phyloP scores from a whole-genome alignment of 2,329 filamentous ascomycete species.

The Claviceps capensis region DNA sequence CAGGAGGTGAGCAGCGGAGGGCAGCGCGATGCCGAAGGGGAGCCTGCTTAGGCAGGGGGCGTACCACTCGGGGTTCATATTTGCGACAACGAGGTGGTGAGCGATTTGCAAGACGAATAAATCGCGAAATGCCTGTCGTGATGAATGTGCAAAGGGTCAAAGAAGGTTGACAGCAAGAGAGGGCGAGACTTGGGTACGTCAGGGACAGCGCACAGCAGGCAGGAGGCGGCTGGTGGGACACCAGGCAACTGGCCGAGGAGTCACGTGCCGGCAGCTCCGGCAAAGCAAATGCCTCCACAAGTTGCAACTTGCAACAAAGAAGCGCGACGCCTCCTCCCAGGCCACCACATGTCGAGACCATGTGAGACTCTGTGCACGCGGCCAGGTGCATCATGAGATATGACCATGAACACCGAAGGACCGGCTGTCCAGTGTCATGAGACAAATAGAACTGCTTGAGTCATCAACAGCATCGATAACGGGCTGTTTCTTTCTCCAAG shows the following conservation, averaged over 20 bases:
- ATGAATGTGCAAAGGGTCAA: constrained; percentile 14
- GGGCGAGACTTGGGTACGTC: constrained; percentile 19
- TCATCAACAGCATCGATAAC: not conserved
- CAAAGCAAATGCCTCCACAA: too few relatives aligned
- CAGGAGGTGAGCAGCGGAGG: constrained; percentile 13
- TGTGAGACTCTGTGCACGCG: too few relatives aligned
- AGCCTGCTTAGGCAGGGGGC: constrained; percentile 26
- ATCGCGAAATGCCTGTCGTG: constrained; percentile 9
- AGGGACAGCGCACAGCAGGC: constrained; percentile 13
- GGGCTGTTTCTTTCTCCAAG: not conserved
- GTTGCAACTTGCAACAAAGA: not conserved
- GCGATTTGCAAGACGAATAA: not conserved
- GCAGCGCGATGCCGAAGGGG: constrained; percentile 12
- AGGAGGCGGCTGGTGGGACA: constrained; percentile 7
- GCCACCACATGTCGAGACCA: too few relatives aligned
- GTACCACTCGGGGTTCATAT: constrained; percentile 89
- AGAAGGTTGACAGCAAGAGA: constrained; percentile 10
- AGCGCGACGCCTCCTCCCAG: too few relatives aligned
- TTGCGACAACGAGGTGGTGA: constrained; percentile 26
- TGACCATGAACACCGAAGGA: too few relatives aligned
- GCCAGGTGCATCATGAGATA: too few relatives aligned
- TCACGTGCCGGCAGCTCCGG: constrained; percentile 13
- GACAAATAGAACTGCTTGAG: not conserved
- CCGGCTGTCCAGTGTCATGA: too few relatives aligned
- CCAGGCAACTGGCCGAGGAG: constrained; percentile 11